Conservation (phyloP, 495 filamentous ascomycete species). For the Cladorrhinum samala region DNA sequence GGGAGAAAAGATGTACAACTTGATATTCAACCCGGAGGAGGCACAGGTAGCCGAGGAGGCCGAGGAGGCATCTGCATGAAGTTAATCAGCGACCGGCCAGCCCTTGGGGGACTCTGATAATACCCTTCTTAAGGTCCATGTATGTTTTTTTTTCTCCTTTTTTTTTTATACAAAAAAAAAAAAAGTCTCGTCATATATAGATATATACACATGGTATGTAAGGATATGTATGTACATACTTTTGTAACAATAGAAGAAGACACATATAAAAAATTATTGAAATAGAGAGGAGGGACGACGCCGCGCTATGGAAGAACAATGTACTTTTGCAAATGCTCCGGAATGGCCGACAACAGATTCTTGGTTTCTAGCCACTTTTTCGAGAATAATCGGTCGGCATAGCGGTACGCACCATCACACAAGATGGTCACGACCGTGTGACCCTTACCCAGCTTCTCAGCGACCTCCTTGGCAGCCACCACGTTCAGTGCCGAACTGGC, state of each 20-base stretch:
- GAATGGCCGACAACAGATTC: conserved; percentile 75
- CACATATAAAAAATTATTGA: conserved; percentile 12
- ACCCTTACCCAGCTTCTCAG: conserved; percentile 81
- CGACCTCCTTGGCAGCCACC: conserved; percentile 89
- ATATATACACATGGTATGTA: conserved; percentile 10
- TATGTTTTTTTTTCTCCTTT: neutral
- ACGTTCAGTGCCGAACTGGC: conserved; percentile 92
- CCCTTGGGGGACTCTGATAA: no score
- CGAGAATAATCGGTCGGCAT: conserved; percentile 89
- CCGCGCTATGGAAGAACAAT: conserved; percentile 69
- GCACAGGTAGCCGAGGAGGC: neutral
- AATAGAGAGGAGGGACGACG: conserved; percentile 3
- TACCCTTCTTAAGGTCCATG: no score
- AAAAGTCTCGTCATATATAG: conserved; percentile 8
- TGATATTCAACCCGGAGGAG: conserved; percentile 15
- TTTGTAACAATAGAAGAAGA: conserved; percentile 11
- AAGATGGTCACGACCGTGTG: conserved; percentile 90
- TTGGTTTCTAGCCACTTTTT: conserved; percentile 82
- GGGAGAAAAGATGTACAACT: conserved; percentile 18
- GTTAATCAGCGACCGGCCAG: no score
- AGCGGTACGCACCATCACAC: conserved; percentile 92
- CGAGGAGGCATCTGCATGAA: conserved; percentile 3
- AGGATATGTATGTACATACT: conserved; percentile 19
- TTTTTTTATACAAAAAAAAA: neutral
- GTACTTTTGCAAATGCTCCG: conserved; percentile 81